Base-by-base conservation (phyloP, 1,284 basidiomycete species). In the Trametes polyzona region DNA sequence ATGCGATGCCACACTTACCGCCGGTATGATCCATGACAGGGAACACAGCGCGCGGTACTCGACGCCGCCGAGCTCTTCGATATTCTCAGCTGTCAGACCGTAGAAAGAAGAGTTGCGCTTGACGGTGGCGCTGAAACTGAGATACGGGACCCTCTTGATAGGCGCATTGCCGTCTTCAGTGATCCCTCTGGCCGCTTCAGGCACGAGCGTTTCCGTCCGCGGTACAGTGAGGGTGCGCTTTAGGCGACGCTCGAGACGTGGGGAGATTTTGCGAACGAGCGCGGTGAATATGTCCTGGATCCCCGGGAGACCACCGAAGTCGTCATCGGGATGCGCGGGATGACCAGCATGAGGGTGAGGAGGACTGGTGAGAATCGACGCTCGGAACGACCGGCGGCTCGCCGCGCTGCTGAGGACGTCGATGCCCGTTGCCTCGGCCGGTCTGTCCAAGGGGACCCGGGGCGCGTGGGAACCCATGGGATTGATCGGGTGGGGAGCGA, bases 51-150 rank as follows among this genome's bases (percentile, higher is more conserved):
- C 94, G n/a, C 94, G 83, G 68, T 95, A 98, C 72, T 99, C 96
- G 14, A 97, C 91, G 6, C 96, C 96, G 8, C 95, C 95, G 5
- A 98, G 78, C 73, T 98, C 95, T 61, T 96, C 92, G 64, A 93
- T 78, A 67, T 98, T 90, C 52, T 94, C 91, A 32, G 86, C 82
- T 0, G 89, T 92, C 50, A 98, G 74, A 37, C 83, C 78, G 47
- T 86, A 83, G 70, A 99, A 98, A n/a, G 83, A 78, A 21, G 93
- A 96, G 71, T 98, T 98, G 50, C 90, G 80, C 0, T 92, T 92
- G 3, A 96, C 93, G 11, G 84, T 75, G 0, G 92, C 90, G 39
- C 92, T 84, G 70, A 98, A 98, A 2, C 88, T 84, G 47, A 98
- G 87, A 71, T 98, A 98, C 1, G 90, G 82, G 1, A 93, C 94